These are phyloP conservation scores for Pseudonitzschia multiseries DNA, from an alignment of 108 stramenopile species.

Conservation along the genomic window DNA sequence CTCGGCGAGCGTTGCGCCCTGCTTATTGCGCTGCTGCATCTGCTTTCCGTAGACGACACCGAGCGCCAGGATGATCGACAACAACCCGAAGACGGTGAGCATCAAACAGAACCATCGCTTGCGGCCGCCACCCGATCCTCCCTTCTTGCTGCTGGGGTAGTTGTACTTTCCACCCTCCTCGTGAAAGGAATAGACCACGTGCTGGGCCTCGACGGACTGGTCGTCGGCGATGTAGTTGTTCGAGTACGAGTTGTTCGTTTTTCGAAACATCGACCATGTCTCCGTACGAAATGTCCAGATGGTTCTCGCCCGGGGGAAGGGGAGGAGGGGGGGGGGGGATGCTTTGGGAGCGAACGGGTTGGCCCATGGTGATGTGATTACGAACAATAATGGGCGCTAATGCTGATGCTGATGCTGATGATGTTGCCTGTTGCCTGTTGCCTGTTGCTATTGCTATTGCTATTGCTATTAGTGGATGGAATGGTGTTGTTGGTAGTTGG, in stretches of 20 bases:
- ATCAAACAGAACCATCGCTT: not conserved
- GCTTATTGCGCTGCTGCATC: not conserved
- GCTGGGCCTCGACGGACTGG: conserved; percentile 13
- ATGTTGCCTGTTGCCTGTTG: too few species aligned
- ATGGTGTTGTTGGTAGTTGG: too few species aligned
- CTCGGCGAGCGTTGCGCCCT: not conserved
- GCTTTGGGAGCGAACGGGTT: not conserved
- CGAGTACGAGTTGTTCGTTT: not conserved
- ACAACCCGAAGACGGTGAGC: not conserved
- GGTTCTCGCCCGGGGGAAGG: not conserved
- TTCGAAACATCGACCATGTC: too few species aligned
- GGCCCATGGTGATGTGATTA: not conserved
- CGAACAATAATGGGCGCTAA: too few species aligned
- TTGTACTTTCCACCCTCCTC: conserved; percentile 11
- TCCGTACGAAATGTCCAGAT: not conserved
- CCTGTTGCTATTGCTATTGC: too few species aligned
- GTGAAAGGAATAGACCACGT: conserved; percentile 13
- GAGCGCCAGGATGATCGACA: not conserved
- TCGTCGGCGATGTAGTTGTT: conserved; percentile 11
- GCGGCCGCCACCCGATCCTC: not conserved
- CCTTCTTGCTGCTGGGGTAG: not conserved
- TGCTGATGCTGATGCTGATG: too few species aligned
- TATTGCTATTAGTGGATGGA: too few species aligned
- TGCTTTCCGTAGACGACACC: conserved; percentile 10
- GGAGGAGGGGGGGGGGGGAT: conserved; percentile 2